Conservation (phyloP, 768 basidiomycete species). For the Boletus bicolor region DNA sequence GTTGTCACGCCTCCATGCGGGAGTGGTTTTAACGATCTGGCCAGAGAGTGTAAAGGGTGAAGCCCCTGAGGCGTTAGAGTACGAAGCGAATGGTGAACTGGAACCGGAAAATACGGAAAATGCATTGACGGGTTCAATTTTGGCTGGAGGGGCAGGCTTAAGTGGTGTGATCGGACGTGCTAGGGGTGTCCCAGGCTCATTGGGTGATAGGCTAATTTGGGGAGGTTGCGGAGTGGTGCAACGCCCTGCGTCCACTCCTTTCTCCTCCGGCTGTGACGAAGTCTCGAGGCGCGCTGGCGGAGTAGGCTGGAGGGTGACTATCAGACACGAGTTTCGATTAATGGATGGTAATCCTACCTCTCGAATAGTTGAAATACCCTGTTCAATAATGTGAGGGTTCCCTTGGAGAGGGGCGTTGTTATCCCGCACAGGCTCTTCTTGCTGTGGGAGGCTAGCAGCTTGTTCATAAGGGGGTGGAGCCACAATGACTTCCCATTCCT, state of each 20-base stretch:
- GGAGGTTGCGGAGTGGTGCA: conserved; percentile 11
- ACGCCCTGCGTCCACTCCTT: conserved; percentile 9
- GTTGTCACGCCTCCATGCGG: conserved; percentile 27
- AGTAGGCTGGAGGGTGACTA: conserved; percentile 10
- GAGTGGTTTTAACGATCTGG: conserved; percentile 14
- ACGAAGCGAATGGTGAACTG: conserved; percentile 35
- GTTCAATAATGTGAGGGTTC: not conserved
- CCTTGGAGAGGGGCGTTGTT: not conserved
- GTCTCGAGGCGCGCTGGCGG: not conserved
- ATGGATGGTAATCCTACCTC: conserved; percentile 14
- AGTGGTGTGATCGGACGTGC: conserved; percentile 13
- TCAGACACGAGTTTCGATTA: conserved; percentile 5
- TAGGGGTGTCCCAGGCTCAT: conserved; percentile 11
- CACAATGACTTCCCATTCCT: conserved; percentile 34
- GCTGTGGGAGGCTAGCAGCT: conserved; percentile 5
- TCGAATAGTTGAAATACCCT: conserved; percentile 2
- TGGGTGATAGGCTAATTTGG: not conserved
- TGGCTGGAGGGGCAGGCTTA: conserved; percentile 7
- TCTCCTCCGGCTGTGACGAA: conserved; percentile 5
- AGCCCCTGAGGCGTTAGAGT: conserved; percentile 21
- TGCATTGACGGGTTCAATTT: conserved; percentile 21
- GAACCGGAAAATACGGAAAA: conserved; percentile 40
- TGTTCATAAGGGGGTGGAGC: conserved; percentile 31
- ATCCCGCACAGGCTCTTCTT: conserved; percentile 13
- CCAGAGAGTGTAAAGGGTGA: conserved; percentile 25